Conservation (phyloP, 2,329 filamentous ascomycete species). For the Pseudofabraea citricarpa region DNA sequence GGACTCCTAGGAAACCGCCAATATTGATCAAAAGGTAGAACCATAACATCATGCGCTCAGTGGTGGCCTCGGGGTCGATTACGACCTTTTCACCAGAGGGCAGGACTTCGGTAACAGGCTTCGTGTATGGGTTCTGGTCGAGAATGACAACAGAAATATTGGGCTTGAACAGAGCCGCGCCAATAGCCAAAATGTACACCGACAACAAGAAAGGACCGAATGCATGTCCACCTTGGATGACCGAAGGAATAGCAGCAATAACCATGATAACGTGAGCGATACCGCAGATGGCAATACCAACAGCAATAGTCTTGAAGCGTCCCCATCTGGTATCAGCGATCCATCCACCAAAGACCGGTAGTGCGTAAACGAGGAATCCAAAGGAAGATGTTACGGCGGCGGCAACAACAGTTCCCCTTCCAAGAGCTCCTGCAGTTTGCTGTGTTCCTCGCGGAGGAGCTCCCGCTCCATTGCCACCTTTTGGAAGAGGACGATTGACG, state of each 20-base stretch:
- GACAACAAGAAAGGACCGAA: slow-evolving; percentile 39
- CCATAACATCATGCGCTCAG: slow-evolving; percentile 37
- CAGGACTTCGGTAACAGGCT: slow-evolving; percentile 36
- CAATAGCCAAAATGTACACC: slow-evolving; percentile 22
- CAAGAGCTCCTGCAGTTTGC: slow-evolving; percentile 48
- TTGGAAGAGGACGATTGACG: slow-evolving; percentile 45
- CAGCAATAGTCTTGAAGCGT: slow-evolving; percentile 57
- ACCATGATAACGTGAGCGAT: slow-evolving; percentile 59
- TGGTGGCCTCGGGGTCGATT: slow-evolving; percentile 53
- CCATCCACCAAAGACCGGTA: slow-evolving; percentile 45
- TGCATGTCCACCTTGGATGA: slow-evolving; percentile 56
- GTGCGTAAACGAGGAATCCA: slow-evolving; percentile 43
- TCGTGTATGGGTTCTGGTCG: slow-evolving; percentile 46
- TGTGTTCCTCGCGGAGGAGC: slow-evolving; percentile 31
- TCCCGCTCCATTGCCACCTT: slow-evolving; percentile 32
- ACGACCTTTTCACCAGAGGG: slow-evolving; percentile 55
- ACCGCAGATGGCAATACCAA: slow-evolving; percentile 45
- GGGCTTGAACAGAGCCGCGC: slow-evolving; percentile 62
- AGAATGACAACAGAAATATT: slow-evolving; percentile 61
- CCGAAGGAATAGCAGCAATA: slow-evolving; percentile 56
- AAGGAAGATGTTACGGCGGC: slow-evolving; percentile 49
- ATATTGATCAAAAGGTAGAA: slow-evolving; percentile 70
- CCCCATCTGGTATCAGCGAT: slow-evolving; percentile 61
- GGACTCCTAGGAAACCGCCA: slow-evolving; percentile 47
- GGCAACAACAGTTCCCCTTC: slow-evolving; percentile 48